phyloP scores from a whole-genome alignment of 208 protist species.

The Leishmania martiniquensis region DNA sequence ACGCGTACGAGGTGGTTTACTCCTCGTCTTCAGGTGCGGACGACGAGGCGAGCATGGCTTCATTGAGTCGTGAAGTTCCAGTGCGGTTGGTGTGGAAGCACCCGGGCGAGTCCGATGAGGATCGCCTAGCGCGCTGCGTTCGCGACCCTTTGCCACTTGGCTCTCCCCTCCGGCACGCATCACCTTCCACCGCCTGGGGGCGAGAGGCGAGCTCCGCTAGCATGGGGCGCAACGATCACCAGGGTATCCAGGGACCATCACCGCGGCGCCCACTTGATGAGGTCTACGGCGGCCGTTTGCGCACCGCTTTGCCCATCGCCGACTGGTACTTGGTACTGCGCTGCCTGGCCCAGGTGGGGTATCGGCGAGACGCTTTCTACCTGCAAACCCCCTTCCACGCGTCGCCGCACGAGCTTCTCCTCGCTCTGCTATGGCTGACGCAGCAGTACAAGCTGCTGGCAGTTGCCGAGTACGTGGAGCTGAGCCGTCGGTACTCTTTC shows the following conservation, averaged over 20 bases:
- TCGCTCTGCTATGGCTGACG: conserved; percentile 83
- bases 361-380: conserved; percentile 67
- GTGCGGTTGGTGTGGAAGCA: conserved; percentile 26
- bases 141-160: conserved; percentile 16
- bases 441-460: conserved; percentile 64
- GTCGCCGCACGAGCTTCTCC: conserved; percentile 62
- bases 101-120: conserved; percentile 17
- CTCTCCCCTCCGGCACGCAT: conserved; percentile 12
- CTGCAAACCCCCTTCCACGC: conserved; percentile 53
- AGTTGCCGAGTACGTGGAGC: conserved; percentile 69
- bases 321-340: conserved; percentile 63
- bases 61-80: conserved; percentile 9
- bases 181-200: background rate
- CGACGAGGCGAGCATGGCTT: background rate
- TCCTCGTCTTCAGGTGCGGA: conserved; percentile 15
- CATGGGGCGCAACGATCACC: background rate
- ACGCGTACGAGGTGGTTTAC: conserved; percentile 34
- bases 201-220: background rate
- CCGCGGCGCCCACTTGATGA: background rate
- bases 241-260: background rate
- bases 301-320: conserved; percentile 26
- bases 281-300: conserved; percentile 18
- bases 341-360: conserved; percentile 62
- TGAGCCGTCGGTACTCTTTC: conserved; percentile 56
- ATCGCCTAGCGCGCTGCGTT: conserved; percentile 16